Conservation (phyloP, 768 basidiomycete species). For the Kwoniella europaea region DNA sequence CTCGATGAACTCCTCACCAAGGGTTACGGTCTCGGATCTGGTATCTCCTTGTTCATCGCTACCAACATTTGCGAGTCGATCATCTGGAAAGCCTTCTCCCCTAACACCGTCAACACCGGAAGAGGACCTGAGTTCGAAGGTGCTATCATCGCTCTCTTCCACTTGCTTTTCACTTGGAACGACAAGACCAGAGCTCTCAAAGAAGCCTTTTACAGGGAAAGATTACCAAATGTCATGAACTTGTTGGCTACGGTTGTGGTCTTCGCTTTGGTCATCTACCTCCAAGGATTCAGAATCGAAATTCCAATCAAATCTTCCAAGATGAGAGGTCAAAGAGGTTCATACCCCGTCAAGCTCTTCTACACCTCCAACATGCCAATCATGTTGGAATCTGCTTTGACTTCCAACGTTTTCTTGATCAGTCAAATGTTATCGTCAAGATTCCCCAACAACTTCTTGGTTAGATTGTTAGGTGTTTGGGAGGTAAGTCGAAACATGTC, state of each 20-base stretch:
- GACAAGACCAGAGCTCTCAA: slow-evolving; percentile 96
- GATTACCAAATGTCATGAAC: slow-evolving; percentile 98
- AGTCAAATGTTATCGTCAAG: slow-evolving; percentile 91
- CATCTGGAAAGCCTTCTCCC: slow-evolving; percentile 99
- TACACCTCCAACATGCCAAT: slow-evolving; percentile 99
- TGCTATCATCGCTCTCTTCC: slow-evolving; percentile 94
- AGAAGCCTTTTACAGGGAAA: slow-evolving; percentile 97
- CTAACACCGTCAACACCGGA: slow-evolving; percentile 96
- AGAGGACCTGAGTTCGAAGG: slow-evolving; percentile 98
- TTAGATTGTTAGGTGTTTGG: slow-evolving; percentile 93
- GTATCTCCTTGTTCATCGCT: slow-evolving; percentile 98
- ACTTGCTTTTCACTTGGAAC: slow-evolving; percentile 96
- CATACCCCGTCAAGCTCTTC: slow-evolving; percentile 97
- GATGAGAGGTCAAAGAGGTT: slow-evolving; percentile 93
- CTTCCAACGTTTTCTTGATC: slow-evolving; percentile 92
- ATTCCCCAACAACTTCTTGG: slow-evolving; percentile 89
- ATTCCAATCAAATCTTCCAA: slow-evolving; percentile 97
- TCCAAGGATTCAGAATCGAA: slow-evolving; percentile 98
- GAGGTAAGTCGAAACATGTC: slow-evolving; percentile 68
- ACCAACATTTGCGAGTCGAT: slow-evolving; percentile 99
- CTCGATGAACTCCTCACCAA: slow-evolving; percentile 99
- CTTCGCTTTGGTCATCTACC: slow-evolving; percentile 94
- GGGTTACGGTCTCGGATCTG: slow-evolving; percentile 97
- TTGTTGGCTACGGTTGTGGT: slow-evolving; percentile 87
- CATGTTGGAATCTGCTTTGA: slow-evolving; percentile 94